These are phyloP conservation scores for Litchi chinensis DNA, from an alignment of 345 rosid genomes.

Conservation along the genomic window DNA sequence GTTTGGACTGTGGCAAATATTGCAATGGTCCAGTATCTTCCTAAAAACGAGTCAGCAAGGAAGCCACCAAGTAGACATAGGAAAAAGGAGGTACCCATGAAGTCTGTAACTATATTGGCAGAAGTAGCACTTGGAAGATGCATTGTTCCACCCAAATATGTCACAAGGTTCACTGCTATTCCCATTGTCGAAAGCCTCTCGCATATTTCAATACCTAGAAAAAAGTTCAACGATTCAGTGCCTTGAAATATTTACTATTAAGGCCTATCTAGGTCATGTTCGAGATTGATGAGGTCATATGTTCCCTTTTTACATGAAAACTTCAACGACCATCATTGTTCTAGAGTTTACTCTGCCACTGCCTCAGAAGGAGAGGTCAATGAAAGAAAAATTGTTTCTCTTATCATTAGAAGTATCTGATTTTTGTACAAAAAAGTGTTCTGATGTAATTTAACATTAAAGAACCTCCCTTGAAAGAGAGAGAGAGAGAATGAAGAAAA, in stretches of 20 bases:
- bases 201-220: conserved; percentile 57
- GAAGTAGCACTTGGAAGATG: conserved; percentile 67
- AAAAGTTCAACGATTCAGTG: conserved; percentile 3
- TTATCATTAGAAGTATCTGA: no score
- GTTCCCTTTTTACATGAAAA: background rate
- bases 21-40: conserved; percentile 70
- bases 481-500: background rate
- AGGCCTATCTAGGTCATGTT: background rate
- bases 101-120: conserved; percentile 67
- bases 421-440: no score
- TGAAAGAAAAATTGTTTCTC: no score
- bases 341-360: no score
- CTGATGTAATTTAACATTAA: background rate
- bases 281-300: background rate
- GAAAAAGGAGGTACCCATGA: conserved; percentile 68
- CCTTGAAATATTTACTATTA: background rate
- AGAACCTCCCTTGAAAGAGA: no score
- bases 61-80: conserved; percentile 75
- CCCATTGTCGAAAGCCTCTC: conserved; percentile 80
- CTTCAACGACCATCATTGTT: background rate
- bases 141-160: conserved; percentile 65
- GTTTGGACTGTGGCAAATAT: conserved; percentile 67
- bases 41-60: conserved; percentile 69
- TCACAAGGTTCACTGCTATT: conserved; percentile 76
- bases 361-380: no score